These are phyloP conservation scores for Ceratocystis albifundus DNA, from an alignment of 2,329 filamentous ascomycete species.

Conservation along the genomic window DNA sequence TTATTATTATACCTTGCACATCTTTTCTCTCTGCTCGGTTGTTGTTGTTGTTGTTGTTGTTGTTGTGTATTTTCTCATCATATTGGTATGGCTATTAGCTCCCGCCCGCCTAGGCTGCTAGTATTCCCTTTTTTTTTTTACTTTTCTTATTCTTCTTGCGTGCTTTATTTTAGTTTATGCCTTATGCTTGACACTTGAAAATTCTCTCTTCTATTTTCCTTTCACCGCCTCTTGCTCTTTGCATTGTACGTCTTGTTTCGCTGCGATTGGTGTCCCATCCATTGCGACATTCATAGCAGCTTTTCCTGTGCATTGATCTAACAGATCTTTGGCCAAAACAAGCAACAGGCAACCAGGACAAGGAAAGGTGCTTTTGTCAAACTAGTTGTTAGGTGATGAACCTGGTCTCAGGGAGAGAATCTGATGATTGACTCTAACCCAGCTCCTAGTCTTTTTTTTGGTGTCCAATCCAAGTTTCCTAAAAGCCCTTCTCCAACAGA, in stretches of 20 bases:
- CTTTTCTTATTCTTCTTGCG: background rate
- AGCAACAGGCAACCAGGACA: background rate
- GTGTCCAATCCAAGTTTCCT: background rate
- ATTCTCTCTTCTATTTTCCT: background rate
- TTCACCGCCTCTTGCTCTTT: constrained; percentile 8
- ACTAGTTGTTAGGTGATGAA: background rate
- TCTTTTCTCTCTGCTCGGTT: background rate
- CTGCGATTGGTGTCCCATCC: background rate
- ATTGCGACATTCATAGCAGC: background rate
- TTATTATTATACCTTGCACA: background rate
- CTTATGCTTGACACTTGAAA: too few species aligned
- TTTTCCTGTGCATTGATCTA: constrained; percentile 9
- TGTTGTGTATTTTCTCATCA: background rate
- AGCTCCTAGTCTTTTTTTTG: background rate
- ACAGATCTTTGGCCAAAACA: background rate
- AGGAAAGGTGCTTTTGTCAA: background rate
- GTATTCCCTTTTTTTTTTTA: background rate
- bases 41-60: background rate
- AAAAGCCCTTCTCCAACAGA: background rate
- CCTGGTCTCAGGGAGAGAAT: background rate
- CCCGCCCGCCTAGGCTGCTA: too few species aligned
- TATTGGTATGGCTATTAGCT: too few species aligned
- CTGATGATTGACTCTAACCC: background rate
- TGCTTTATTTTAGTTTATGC: too few species aligned
- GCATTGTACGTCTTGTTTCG: background rate